Evolutionary conservation across 495 filamentous ascomycete genomes (phyloP).

Genomic region (Delitschia confertaspora): DNA sequence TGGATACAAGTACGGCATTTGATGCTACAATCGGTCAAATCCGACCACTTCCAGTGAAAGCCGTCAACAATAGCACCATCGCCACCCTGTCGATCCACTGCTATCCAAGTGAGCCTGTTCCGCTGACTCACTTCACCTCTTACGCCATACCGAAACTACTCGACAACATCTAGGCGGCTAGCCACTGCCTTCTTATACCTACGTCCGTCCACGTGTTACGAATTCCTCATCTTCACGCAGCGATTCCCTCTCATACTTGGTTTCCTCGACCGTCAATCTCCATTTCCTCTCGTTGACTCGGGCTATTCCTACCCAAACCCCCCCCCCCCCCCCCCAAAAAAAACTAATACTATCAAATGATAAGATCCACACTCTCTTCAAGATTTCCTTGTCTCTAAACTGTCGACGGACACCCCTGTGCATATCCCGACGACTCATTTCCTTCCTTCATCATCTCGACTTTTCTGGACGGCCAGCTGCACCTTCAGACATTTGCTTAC

Average conservation of each 20-base stretch:
- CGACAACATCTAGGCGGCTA: slow-evolving; percentile 14
- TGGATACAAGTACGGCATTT: slow-evolving; percentile 13
- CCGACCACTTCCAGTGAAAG: slow-evolving; percentile 14
- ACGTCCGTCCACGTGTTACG: slow-evolving; percentile 28
- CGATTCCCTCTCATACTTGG: slow-evolving; percentile 15
- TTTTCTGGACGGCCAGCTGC: slow-evolving; percentile 20
- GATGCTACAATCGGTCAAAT: slow-evolving; percentile 24
- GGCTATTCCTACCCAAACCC: slow-evolving; percentile 30
- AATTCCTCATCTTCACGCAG: slow-evolving; percentile 27
- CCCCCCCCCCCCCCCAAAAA: too few relatives aligned
- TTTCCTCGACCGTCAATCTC: slow-evolving; percentile 4
- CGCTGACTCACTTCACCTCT: slow-evolving; percentile 29
- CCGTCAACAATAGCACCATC: slow-evolving; percentile 19
- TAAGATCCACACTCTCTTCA: slow-evolving; percentile 29
- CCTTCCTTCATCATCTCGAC: slow-evolving; percentile 5
- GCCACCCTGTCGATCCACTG: slow-evolving; percentile 20
- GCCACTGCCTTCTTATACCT: slow-evolving; percentile 9
- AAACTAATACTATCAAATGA: slow-evolving; percentile 31
- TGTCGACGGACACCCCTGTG: slow-evolving; percentile 26
- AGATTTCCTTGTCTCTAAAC: slow-evolving; percentile 29
- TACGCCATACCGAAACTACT: slow-evolving; percentile 2
- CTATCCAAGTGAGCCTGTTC: slow-evolving; percentile 20
- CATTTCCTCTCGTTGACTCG: slow-evolving; percentile 26
- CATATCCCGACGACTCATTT: slow-evolving; percentile 26
- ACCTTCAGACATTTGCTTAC: slow-evolving; percentile 17